These are phyloP conservation scores for Saussurea involucrata DNA, from an alignment of 129 eudicot genomes.

Conservation along the genomic window DNA sequence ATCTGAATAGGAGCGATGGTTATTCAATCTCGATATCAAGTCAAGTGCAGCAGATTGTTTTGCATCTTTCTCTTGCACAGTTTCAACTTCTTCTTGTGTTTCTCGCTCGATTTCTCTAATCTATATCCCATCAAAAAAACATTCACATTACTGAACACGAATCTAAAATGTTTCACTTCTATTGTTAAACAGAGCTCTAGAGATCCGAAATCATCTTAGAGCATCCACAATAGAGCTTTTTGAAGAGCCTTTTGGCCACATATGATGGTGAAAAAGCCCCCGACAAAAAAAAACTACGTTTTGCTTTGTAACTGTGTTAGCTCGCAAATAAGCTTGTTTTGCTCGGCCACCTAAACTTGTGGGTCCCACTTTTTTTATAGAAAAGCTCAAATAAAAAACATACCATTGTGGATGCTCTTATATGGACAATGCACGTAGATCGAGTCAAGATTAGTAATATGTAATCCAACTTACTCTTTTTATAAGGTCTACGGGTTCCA, in stretches of 20 bases:
- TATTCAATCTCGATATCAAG: conserved; percentile 67
- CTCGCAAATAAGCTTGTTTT: not conserved
- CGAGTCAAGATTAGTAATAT: conserved; percentile 2
- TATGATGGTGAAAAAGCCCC: not conserved
- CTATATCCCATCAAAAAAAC: conserved; percentile 35
- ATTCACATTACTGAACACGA: not conserved
- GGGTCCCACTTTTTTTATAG: not conserved
- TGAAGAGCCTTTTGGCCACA: not conserved
- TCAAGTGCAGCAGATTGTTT: conserved; percentile 83
- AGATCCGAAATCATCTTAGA: not conserved
- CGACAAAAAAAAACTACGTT: not conserved
- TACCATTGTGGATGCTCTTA: not conserved
- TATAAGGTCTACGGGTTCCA: conserved; percentile 81
- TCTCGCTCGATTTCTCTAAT: conserved; percentile 81
- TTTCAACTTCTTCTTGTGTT: conserved; percentile 45
- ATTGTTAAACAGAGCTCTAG: not conserved
- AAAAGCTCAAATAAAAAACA: not conserved
- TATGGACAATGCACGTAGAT: not conserved
- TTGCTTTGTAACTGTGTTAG: not conserved
- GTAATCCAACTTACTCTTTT: conserved; percentile 51
- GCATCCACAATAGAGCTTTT: not conserved
- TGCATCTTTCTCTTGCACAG: conserved; percentile 58
- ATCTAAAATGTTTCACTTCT: not conserved
- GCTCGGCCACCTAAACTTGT: not conserved
- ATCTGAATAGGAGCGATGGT: conserved; percentile 58